These are phyloP conservation scores for Lipomyces anomalus DNA, from an alignment of 805 yeast species.

Conservation along the genomic window DNA sequence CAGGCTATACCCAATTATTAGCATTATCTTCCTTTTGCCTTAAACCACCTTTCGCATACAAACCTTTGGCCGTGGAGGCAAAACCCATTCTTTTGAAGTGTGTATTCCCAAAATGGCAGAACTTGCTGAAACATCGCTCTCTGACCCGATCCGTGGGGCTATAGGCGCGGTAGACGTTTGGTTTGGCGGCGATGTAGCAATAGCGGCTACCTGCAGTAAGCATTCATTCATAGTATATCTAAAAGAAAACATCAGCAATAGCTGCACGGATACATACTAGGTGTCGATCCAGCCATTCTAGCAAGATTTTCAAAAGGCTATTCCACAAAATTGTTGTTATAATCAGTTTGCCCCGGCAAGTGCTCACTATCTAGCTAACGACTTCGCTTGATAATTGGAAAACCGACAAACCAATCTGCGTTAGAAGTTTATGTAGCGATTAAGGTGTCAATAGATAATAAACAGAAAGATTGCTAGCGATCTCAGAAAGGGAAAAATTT, in stretches of 20 bases:
- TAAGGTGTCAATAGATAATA: too few relatives aligned
- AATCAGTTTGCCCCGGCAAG: too few relatives aligned
- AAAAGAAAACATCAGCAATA: background rate
- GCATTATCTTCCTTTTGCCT: too few relatives aligned
- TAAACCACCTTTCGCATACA: conserved; percentile 1
- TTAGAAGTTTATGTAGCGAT: too few relatives aligned
- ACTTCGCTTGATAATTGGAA: too few relatives aligned
- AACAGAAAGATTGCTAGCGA: too few relatives aligned
- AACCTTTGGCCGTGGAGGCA: conserved; percentile 73
- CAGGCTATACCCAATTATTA: conserved; percentile 30
- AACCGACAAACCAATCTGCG: too few relatives aligned
- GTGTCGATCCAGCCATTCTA: conserved; percentile 13
- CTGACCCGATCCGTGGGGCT: conserved; percentile 20
- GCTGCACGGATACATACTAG: conserved; percentile 7
- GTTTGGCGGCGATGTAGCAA: conserved; percentile 1
- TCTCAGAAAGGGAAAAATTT: too few relatives aligned
- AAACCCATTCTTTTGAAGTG: conserved; percentile 74
- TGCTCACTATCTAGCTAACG: too few relatives aligned
- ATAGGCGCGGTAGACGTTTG: conserved; percentile 8
- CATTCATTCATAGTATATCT: conserved; percentile 6
- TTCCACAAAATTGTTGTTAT: too few relatives aligned
- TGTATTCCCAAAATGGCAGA: conserved; percentile 23
- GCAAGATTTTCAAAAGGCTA: too few relatives aligned
- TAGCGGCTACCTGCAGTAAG: conserved; percentile 13
- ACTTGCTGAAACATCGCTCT: conserved; percentile 6